These are phyloP conservation scores for Trypanosoma lewisi DNA, from an alignment of 208 protist species.

Conservation along the genomic window DNA sequence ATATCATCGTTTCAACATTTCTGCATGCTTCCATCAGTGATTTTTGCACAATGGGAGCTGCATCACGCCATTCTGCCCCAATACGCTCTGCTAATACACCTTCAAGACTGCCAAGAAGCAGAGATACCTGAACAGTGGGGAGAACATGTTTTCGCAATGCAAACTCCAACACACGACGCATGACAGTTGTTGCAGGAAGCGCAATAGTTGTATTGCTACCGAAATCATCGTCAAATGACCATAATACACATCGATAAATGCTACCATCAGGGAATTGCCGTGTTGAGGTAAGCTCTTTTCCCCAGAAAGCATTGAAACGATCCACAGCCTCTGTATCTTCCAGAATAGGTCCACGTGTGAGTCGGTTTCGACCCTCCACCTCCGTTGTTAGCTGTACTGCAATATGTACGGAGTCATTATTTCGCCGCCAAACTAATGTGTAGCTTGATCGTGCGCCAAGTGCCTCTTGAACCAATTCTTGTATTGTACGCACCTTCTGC, in stretches of 20 bases:
- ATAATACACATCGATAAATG: conserved; percentile 85
- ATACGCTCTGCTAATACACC: conserved; percentile 62
- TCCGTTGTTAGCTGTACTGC: conserved; percentile 56
- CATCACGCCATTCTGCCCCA: conserved; percentile 76
- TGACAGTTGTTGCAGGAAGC: conserved; percentile 52
- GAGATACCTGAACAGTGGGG: conserved; percentile 30
- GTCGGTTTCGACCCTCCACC: conserved; percentile 66
- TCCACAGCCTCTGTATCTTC: conserved; percentile 66
- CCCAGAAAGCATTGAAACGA: conserved; percentile 84
- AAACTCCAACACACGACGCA: conserved; percentile 55
- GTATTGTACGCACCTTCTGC: conserved; percentile 24
- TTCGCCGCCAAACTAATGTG: conserved; percentile 46
- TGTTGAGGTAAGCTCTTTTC: conserved; percentile 58
- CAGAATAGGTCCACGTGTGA: conserved; percentile 72
- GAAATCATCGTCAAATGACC: conserved; percentile 54
- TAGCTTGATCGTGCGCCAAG: conserved; percentile 45
- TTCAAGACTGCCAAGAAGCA: conserved; percentile 64
- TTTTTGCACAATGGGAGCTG: conserved; percentile 52
- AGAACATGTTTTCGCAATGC: conserved; percentile 58
- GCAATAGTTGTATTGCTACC: conserved; percentile 50
- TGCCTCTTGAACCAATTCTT: conserved; percentile 40
- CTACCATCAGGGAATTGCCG: conserved; percentile 85
- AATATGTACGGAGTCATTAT: conserved; percentile 43
- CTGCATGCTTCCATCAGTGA: conserved; percentile 56
- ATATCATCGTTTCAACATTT: conserved; percentile 60